Conservation (phyloP, 495 filamentous ascomycete genomes). For the Penicillium coprophilum region DNA sequence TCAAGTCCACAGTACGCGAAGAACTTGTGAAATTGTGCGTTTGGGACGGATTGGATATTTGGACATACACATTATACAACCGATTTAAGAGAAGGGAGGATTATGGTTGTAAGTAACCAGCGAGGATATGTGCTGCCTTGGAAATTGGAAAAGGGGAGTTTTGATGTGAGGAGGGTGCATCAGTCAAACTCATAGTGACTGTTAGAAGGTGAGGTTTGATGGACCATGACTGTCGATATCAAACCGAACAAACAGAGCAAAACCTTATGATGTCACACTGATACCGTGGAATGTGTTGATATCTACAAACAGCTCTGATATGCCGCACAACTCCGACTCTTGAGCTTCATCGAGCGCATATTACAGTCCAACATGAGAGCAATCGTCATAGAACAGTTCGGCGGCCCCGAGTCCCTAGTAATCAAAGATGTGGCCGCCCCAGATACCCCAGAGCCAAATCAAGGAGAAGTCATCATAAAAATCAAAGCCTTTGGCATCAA, state of each 20-base stretch:
- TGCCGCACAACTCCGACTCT: too few relatives aligned
- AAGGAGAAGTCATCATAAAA: conserved; percentile 38
- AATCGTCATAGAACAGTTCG: conserved; percentile 43
- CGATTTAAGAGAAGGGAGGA: conserved; percentile 37
- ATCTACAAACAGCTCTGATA: too few relatives aligned
- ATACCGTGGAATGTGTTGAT: too few relatives aligned
- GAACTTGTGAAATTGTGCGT: conserved; percentile 46
- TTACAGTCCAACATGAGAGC: conserved; percentile 34
- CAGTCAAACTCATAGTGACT: too few relatives aligned
- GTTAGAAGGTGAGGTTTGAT: too few relatives aligned
- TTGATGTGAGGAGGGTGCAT: conserved; percentile 24
- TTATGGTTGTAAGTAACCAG: conserved; percentile 54
- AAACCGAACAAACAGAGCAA: too few relatives aligned
- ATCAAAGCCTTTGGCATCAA: conserved; percentile 50
- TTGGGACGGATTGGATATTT: conserved; percentile 58
- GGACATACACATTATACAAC: conserved; percentile 55
- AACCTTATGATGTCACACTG: background rate
- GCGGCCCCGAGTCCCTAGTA: conserved; percentile 37
- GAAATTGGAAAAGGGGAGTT: conserved; percentile 13
- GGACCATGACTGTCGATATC: too few relatives aligned
- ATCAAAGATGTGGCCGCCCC: conserved; percentile 31
- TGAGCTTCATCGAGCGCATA: too few relatives aligned
- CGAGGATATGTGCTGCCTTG: conserved; percentile 48
- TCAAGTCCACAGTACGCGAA: conserved; percentile 43
- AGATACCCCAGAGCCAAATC: conserved; percentile 29